Evolutionary conservation across 495 filamentous ascomycete genomes (phyloP).

Genomic region (Penicillium nucicola): DNA sequence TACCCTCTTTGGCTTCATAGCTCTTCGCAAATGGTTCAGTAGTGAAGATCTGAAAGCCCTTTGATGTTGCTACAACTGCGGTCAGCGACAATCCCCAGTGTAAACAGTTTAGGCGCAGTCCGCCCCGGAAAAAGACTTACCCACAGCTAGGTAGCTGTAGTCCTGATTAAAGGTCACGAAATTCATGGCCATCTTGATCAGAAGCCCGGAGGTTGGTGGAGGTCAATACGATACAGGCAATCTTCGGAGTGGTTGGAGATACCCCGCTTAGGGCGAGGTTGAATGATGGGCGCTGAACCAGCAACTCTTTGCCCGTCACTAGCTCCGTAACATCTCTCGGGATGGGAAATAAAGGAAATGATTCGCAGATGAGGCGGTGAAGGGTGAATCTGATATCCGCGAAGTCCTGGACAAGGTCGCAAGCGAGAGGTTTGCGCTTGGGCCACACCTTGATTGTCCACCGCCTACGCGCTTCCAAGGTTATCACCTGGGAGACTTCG

Average conservation of each 20-base stretch:
- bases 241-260: slow-evolving; percentile 11
- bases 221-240: slow-evolving; percentile 9
- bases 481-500: slow-evolving; percentile 15
- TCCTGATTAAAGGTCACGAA: slow-evolving; percentile 99
- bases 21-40: slow-evolving; percentile 93
- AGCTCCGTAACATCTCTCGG: slow-evolving; percentile 13
- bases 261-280: slow-evolving; percentile 21
- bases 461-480: slow-evolving; percentile 14
- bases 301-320: slow-evolving; percentile 23
- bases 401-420: slow-evolving; percentile 29
- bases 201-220: neutral
- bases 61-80: slow-evolving; percentile 64
- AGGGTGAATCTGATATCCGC: slow-evolving; percentile 22
- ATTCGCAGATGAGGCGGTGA: neutral
- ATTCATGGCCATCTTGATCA: slow-evolving; percentile 70
- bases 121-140: slow-evolving; percentile 42
- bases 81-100: slow-evolving; percentile 22
- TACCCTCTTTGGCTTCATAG: slow-evolving; percentile 88
- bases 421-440: slow-evolving; percentile 38
- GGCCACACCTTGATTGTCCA: slow-evolving; percentile 43
- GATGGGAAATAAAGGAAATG: neutral
- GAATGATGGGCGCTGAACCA: slow-evolving; percentile 11
- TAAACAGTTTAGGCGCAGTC: neutral
- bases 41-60: slow-evolving; percentile 92
- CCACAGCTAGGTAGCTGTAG: slow-evolving; percentile 92